phyloP scores from a whole-genome alignment of 768 basidiomycete species.

The Leccinum ochraceum region DNA sequence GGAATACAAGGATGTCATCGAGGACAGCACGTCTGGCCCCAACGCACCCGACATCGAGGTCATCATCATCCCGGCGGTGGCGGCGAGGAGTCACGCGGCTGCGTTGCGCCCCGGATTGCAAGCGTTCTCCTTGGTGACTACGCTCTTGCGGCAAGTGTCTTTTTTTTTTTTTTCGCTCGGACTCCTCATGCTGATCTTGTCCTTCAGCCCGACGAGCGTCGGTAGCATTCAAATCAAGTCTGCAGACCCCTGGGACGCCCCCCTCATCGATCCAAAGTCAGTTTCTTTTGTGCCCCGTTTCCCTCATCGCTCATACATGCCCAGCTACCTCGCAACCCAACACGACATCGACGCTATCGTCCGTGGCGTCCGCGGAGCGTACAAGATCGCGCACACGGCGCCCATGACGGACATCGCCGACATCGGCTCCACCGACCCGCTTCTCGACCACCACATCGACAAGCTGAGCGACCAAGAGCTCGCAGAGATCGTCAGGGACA shows the following conservation, averaged over 20 bases:
- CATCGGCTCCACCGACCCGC: conserved; percentile 26
- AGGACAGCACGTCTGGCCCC: conserved; percentile 33
- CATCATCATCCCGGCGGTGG: conserved; percentile 15
- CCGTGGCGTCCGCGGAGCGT: conserved; percentile 41
- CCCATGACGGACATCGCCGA: conserved; percentile 42
- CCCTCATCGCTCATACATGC: background rate
- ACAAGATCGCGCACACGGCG: conserved; percentile 39
- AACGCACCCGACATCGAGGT: conserved; percentile 34
- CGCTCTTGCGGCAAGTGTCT: conserved; percentile 32
- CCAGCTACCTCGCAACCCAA: conserved; percentile 43
- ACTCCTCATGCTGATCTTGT: background rate
- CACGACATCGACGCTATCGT: conserved; percentile 42
- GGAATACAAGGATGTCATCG: conserved; percentile 28
- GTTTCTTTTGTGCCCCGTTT: conserved; percentile 9
- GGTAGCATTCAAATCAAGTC: conserved; percentile 45
- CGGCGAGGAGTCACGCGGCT: background rate
- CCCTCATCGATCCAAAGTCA: conserved; percentile 47
- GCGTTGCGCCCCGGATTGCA: conserved; percentile 7
- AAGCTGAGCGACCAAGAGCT: conserved; percentile 37
- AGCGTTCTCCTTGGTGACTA: conserved; percentile 20
- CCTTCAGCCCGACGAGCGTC: conserved; percentile 43
- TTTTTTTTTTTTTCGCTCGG: background rate
- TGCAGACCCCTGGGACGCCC: conserved; percentile 40
- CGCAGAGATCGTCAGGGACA: conserved; percentile 32
- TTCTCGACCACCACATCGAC: conserved; percentile 41